Percentiles rank a stretch among this genome's conserved stretches.
These are phyloP conservation scores for Russula dissimulans DNA, from an alignment of 768 basidiomycete genomes.

Conservation along the genomic window DNA sequence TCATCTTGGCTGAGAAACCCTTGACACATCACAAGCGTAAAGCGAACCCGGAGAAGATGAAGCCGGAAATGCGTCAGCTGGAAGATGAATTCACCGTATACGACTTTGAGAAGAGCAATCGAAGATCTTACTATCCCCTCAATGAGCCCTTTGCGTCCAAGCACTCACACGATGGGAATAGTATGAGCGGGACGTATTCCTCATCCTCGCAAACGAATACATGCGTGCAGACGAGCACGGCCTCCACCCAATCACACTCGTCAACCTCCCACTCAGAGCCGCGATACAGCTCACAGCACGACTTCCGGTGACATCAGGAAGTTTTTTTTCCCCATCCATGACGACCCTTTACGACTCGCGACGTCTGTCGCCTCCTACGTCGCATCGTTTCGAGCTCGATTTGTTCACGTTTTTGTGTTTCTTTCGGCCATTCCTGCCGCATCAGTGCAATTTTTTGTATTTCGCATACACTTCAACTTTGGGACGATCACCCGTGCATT, in stretches of 20 bases:
- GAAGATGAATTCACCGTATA: slow-evolving; percentile 96
- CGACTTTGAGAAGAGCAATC: slow-evolving; percentile 64
- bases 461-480: neutral
- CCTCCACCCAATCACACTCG: neutral
- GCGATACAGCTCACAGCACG: slow-evolving; percentile 4
- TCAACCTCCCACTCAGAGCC: neutral
- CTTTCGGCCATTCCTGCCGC: neutral
- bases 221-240: slow-evolving; percentile 7
- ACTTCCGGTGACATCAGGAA: neutral
- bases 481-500: slow-evolving; percentile 4
- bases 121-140: slow-evolving; percentile 83
- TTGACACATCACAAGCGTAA: slow-evolving; percentile 91
- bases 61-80: slow-evolving; percentile 82
- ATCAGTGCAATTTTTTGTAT: slow-evolving; percentile 7
- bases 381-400: neutral
- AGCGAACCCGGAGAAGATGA: slow-evolving; percentile 76
- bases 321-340: neutral
- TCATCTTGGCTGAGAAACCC: slow-evolving; percentile 97
- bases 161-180: neutral
- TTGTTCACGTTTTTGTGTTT: neutral
- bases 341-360: slow-evolving; percentile 1
- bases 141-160: slow-evolving; percentile 47
- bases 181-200: neutral
- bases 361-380: neutral
- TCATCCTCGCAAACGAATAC: slow-evolving; percentile 18